Conservation (phyloP, 2,329 filamentous ascomycete genomes). For the Paraconiothyrium sp. region DNA sequence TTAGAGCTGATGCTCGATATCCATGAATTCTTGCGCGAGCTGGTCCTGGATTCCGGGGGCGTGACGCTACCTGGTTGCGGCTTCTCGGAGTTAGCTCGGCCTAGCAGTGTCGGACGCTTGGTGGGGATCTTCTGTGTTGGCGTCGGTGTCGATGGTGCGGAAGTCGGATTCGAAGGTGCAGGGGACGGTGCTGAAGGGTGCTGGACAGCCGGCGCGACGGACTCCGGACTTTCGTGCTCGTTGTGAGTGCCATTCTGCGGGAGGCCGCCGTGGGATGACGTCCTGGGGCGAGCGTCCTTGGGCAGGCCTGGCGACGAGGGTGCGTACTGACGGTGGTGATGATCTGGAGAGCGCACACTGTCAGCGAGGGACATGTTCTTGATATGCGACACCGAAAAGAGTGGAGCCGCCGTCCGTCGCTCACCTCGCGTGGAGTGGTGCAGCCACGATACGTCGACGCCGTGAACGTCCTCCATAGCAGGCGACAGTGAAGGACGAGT, state of each 20-base stretch:
- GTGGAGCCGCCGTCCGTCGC: slow-evolving; percentile 43
- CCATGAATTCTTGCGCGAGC: slow-evolving; percentile 78
- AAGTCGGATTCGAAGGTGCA: slow-evolving; percentile 26
- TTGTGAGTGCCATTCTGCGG: slow-evolving; percentile 28
- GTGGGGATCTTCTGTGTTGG: slow-evolving; percentile 39
- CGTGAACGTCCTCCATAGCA: slow-evolving; percentile 80
- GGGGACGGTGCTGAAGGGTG: slow-evolving; percentile 33
- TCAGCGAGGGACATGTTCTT: slow-evolving; percentile 31
- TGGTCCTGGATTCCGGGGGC: slow-evolving; percentile 39
- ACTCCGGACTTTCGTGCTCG: slow-evolving; percentile 28
- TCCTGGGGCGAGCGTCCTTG: slow-evolving; percentile 46
- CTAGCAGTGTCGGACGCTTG: slow-evolving; percentile 55
- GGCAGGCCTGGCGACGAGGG: slow-evolving; percentile 47
- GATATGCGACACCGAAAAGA: slow-evolving; percentile 28
- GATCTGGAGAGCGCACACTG: slow-evolving; percentile 35
- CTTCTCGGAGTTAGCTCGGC: slow-evolving; percentile 53
- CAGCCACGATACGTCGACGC: slow-evolving; percentile 91
- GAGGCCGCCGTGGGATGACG: slow-evolving; percentile 46
- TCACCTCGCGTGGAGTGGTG: slow-evolving; percentile 84
- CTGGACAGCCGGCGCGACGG: slow-evolving; percentile 37
- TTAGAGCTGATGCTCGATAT: slow-evolving; percentile 93
- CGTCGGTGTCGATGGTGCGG: slow-evolving; percentile 29
- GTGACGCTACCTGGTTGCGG: slow-evolving; percentile 35
- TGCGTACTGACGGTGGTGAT: slow-evolving; percentile 49
- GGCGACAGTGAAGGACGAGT: slow-evolving; percentile 27